Base-by-base conservation (phyloP, 345 rosid species). In the Erodium maritimum region DNA sequence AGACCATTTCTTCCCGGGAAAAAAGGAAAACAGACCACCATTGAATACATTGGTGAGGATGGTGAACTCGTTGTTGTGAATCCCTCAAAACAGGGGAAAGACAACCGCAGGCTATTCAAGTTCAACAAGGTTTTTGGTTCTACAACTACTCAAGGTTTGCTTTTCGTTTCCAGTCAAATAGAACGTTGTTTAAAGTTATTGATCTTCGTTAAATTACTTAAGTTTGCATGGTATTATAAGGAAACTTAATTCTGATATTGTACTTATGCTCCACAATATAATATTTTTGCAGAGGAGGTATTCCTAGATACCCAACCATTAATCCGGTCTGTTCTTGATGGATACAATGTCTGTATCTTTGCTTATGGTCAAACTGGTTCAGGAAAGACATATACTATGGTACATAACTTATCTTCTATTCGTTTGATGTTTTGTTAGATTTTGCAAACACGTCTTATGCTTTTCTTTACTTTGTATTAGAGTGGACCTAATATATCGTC, bases 291-390 rank as follows among this genome's bases (percentile, higher is more conserved):
- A 88, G 96, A 79, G 90, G 90, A 88, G 67, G 88, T 85, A 58
- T 88, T 83, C 70, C 61, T 88, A 57, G 96, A 88, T 63, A 85
- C 93, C 25, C 90, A 68, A 53, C 96, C 90, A 46, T 71, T 88
- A 69, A 83, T 88, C 67, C 81, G 90, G 45, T 85, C 96, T 19
- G 87, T 85, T 66, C 93, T 88, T 54, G 93, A 88, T 55, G 96
- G 96, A 22, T 88, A 77, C 72, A 85, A 88, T 63, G 96, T 88
- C 37, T 88, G 93, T 61, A 88, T 88, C 64, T 85, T 88, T 72
- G 96, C 96, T n/a, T 88, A 88, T 75, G 96, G 96, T 34, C 96
- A 88, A 77, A 88, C 93, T 8, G 96, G 96, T 4, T 88, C 96
- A 17, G 96, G 96, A 50, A 88, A 88, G 81, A 88, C 96, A 34